Conservation (phyloP, 164 flowering plant species). For the Kalanchoe fedtschenkoi region DNA sequence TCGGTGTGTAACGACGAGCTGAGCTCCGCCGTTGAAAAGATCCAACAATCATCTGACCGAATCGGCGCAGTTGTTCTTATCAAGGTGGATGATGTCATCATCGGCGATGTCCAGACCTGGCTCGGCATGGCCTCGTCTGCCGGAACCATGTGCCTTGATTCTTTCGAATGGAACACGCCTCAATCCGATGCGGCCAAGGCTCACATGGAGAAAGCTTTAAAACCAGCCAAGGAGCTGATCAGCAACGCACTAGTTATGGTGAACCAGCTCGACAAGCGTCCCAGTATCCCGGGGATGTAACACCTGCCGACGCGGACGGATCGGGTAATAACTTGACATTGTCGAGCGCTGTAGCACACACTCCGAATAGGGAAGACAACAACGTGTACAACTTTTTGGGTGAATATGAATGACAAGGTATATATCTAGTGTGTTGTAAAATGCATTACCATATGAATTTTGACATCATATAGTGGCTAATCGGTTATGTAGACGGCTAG, state of each 20-base stretch:
- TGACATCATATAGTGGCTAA: too few species aligned
- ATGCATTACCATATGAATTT: too few species aligned
- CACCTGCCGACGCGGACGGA: too few species aligned
- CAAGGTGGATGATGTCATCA: background rate
- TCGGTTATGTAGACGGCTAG: too few species aligned
- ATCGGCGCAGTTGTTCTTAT: constrained; percentile 9
- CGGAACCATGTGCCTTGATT: constrained; percentile 4
- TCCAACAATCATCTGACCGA: background rate
- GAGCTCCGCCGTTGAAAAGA: constrained; percentile 7
- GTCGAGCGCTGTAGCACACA: too few species aligned
- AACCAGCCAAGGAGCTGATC: background rate
- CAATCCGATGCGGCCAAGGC: background rate
- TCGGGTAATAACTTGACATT: too few species aligned
- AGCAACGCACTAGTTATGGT: constrained; percentile 4
- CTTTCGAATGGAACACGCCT: constrained; percentile 3
- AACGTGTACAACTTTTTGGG: too few species aligned
- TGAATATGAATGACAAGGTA: too few species aligned
- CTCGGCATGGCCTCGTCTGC: background rate
- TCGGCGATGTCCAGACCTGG: constrained; percentile 7
- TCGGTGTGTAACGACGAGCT: constrained; percentile 28
- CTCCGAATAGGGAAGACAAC: too few species aligned
- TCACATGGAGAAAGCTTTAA: background rate
- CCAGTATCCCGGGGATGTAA: background rate
- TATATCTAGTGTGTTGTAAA: too few species aligned
- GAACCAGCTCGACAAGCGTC: constrained; percentile 4